Percentiles rank a stretch among this genome's conserved stretches.
These are phyloP conservation scores for Verticillium zaregamsianum DNA, from an alignment of 2,329 filamentous ascomycete species.

Conservation along the genomic window DNA sequence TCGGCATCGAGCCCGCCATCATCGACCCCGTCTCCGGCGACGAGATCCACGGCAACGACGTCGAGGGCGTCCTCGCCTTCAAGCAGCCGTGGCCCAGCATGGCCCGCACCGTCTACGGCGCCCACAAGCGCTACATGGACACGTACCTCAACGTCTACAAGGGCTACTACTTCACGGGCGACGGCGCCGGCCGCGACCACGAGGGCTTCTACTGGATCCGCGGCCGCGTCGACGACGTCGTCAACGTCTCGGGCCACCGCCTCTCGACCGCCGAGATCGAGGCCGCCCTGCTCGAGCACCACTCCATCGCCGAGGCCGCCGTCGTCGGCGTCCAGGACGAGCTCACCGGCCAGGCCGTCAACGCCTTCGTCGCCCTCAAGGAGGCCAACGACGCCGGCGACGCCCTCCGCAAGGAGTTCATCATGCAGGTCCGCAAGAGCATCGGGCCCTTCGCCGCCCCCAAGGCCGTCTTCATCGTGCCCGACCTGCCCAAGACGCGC, in stretches of 20 bases:
- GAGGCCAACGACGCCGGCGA: slow-evolving; percentile 73
- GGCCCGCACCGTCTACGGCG: slow-evolving; percentile 95
- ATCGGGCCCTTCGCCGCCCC: slow-evolving; percentile 97
- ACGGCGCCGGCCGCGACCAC: slow-evolving; percentile 92
- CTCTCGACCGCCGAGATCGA: slow-evolving; percentile 97
- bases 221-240: slow-evolving; percentile 95
- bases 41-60: slow-evolving; percentile 91
- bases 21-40: slow-evolving; percentile 94
- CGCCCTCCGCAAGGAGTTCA: slow-evolving; percentile 85
- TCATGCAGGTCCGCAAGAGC: slow-evolving; percentile 92
- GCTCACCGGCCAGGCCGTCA: slow-evolving; percentile 93
- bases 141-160: slow-evolving; percentile 97
- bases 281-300: slow-evolving; percentile 90
- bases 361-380: slow-evolving; percentile 93
- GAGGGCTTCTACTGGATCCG: slow-evolving; percentile 99
- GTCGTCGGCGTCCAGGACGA: slow-evolving; percentile 93
- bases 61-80: slow-evolving; percentile 94
- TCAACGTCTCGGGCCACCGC: slow-evolving; percentile 95
- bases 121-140: slow-evolving; percentile 98
- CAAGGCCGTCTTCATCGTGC: slow-evolving; percentile 86
- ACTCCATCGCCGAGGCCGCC: slow-evolving; percentile 84
- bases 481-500: slow-evolving; percentile 93
- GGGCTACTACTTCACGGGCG: slow-evolving; percentile 89
- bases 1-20: slow-evolving; percentile 95
- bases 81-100: slow-evolving; percentile 99